These are phyloP conservation scores for Hordeum pubiflorum DNA, from an alignment of 202 grass and related monocot genomes.

Conservation along the genomic window DNA sequence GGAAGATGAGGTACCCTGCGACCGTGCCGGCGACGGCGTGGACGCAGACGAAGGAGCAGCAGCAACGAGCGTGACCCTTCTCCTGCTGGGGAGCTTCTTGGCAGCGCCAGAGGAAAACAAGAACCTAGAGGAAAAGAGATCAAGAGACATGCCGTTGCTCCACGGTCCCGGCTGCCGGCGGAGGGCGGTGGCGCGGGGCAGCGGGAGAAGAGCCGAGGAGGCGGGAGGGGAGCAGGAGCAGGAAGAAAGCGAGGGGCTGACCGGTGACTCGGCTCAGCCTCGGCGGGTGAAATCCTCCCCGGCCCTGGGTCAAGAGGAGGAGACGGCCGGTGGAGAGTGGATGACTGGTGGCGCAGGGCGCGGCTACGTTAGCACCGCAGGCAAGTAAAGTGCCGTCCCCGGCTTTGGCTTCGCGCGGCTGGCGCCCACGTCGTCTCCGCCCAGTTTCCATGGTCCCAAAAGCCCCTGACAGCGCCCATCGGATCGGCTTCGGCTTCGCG, in stretches of 20 bases:
- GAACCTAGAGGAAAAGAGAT: conserved; percentile 22
- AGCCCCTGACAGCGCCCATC: conserved; percentile 4
- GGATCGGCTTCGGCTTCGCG: not conserved
- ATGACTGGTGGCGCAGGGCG: conserved; percentile 33
- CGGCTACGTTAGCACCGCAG: conserved; percentile 19
- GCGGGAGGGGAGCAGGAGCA: not conserved
- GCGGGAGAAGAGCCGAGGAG: not conserved
- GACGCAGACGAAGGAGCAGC: conserved; percentile 16
- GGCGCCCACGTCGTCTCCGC: conserved; percentile 21
- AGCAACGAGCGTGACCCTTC: not conserved
- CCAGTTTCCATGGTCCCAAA: conserved; percentile 31
- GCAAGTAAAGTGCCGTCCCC: conserved; percentile 14
- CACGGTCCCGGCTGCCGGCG: conserved; percentile 12
- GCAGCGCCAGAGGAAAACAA: conserved; percentile 11
- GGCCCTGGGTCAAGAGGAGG: conserved; percentile 13
- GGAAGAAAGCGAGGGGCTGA: not conserved
- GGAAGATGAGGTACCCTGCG: not conserved
- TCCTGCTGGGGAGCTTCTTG: conserved; percentile 8
- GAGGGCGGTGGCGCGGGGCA: not conserved
- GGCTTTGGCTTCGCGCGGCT: conserved; percentile 21
- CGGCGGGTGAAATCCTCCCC: not conserved
- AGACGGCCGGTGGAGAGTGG: not conserved
- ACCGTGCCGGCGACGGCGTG: not conserved
- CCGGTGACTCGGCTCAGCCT: not conserved
- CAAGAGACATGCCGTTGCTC: conserved; percentile 25